These are phyloP conservation scores for Durotheca rogersii DNA, from an alignment of 495 filamentous ascomycete species.

Conservation along the genomic window DNA sequence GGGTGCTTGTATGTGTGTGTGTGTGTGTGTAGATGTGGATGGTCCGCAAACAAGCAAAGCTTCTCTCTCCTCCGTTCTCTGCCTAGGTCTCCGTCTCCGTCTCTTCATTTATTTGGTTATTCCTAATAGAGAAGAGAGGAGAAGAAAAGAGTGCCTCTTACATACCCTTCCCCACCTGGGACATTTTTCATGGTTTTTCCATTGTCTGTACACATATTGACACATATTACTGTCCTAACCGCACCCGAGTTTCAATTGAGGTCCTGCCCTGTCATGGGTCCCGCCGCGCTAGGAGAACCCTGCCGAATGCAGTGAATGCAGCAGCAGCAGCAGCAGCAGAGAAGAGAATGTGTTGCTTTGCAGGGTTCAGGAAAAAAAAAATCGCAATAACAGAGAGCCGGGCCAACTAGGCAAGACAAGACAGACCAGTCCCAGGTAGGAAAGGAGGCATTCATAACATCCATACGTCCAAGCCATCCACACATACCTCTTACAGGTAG, in stretches of 20 bases:
- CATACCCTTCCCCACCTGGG: constrained; percentile 23
- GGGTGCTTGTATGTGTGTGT: constrained; percentile 11
- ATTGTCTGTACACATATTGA: constrained; percentile 32
- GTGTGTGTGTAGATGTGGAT: constrained; percentile 8
- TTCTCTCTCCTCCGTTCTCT: neutral
- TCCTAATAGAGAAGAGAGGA: too few relatives aligned
- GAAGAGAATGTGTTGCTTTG: too few relatives aligned
- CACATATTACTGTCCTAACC: constrained; percentile 27
- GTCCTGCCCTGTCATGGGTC: constrained; percentile 23
- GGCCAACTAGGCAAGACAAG: neutral
- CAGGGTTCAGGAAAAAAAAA: too few relatives aligned
- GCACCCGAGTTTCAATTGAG: constrained; percentile 32
- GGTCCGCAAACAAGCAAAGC: constrained; percentile 16
- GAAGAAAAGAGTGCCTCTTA: too few relatives aligned
- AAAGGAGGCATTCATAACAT: constrained; percentile 14
- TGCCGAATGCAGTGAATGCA: constrained; percentile 26
- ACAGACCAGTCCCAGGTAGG: neutral
- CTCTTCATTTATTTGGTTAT: too few relatives aligned
- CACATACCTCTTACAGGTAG: too few relatives aligned
- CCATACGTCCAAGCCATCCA: too few relatives aligned
- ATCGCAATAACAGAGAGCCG: constrained; percentile 8
- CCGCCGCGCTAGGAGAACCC: constrained; percentile 21
- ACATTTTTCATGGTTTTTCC: constrained; percentile 30
- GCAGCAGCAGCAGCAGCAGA: constrained; percentile 11
- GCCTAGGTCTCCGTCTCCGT: too few relatives aligned